phyloP scores from a whole-genome alignment of 352 stramenopile species.

The Thraustotheca clavata region DNA sequence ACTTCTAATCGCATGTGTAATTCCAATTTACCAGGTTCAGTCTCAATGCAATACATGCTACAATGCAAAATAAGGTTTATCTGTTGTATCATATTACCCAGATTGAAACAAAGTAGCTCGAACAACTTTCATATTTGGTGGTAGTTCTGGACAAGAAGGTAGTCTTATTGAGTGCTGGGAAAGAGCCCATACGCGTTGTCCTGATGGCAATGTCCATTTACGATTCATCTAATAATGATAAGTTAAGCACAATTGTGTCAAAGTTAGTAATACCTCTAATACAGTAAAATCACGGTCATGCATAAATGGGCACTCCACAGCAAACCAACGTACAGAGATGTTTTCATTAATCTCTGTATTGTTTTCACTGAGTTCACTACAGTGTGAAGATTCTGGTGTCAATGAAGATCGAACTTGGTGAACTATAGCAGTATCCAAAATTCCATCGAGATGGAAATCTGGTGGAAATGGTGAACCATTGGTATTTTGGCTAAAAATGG shows the following conservation, averaged over 20 bases:
- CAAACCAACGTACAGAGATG: not conserved
- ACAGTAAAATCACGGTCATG: conserved; percentile 2
- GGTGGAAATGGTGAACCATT: not conserved
- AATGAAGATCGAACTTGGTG: not conserved
- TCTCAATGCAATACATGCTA: conserved; percentile 1
- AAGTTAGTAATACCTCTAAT: not conserved
- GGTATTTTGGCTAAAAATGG: not conserved
- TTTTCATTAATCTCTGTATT: not conserved
- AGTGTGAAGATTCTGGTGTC: not conserved
- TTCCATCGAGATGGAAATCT: not conserved
- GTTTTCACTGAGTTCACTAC: not conserved
- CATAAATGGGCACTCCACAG: not conserved
- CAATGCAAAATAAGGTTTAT: not conserved
- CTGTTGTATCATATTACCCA: not conserved
- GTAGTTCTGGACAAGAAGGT: not conserved
- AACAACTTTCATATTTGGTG: not conserved
- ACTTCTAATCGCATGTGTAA: conserved; percentile 5
- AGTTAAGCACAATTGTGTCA: not conserved
- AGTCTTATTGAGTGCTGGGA: conserved; percentile 3
- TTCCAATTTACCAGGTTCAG: not conserved
- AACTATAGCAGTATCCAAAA: not conserved
- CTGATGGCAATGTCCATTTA: not conserved
- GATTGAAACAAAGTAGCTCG: not conserved
- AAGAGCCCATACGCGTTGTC: not conserved
- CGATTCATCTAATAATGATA: not conserved